phyloP scores from a whole-genome alignment of 768 basidiomycete species.

The Rubroboletus satanas region DNA sequence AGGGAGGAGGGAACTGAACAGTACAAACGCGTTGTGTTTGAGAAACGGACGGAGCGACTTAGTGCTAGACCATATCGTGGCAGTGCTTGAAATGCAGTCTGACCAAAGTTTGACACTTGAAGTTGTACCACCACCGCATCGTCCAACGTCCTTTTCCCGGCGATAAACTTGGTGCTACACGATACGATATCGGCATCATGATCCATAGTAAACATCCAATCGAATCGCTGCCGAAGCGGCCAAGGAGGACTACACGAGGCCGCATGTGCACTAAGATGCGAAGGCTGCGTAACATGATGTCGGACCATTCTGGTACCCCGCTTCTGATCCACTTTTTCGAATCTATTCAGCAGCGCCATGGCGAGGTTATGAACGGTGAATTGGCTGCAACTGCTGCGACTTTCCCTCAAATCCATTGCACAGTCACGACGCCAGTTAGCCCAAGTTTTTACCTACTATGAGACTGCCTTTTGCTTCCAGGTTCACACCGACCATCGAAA shows the following conservation, averaged over 20 bases:
- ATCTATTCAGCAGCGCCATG: background rate
- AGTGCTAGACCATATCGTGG: too few species aligned
- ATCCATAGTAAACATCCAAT: background rate
- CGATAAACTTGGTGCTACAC: background rate
- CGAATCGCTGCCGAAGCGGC: conserved; percentile 8
- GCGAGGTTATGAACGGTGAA: background rate
- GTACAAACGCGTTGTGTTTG: too few species aligned
- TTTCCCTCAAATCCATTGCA: background rate
- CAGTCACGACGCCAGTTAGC: background rate
- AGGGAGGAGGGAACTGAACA: too few species aligned
- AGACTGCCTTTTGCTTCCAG: background rate
- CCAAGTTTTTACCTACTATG: background rate
- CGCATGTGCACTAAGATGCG: background rate
- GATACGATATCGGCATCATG: background rate
- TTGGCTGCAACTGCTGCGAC: background rate
- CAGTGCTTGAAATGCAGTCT: background rate
- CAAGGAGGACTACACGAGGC: conserved; percentile 27
- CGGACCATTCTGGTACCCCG: background rate
- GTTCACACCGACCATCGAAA: background rate
- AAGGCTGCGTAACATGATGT: conserved; percentile 14
- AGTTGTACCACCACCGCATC: background rate
- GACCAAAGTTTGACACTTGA: background rate
- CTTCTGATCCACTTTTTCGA: conserved; percentile 12
- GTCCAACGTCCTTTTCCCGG: background rate
- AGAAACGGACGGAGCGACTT: too few species aligned